Conservation (phyloP, 495 filamentous ascomycete species). For the Neurospora discreta region DNA sequence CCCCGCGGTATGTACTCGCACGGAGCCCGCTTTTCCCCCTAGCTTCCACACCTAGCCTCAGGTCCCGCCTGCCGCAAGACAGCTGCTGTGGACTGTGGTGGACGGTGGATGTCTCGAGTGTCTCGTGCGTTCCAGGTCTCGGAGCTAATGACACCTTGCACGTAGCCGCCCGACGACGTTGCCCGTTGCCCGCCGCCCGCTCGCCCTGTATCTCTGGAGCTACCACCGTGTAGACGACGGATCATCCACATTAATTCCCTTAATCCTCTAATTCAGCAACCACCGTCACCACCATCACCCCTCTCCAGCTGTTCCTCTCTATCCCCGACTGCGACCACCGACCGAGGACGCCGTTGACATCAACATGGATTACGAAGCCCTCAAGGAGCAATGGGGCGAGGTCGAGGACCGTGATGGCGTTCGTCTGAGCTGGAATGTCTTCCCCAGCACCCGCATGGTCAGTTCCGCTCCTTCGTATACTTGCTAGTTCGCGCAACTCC, state of each 20-base stretch:
- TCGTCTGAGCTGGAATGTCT: slow-evolving; percentile 97
- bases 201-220: background rate
- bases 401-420: slow-evolving; percentile 96
- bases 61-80: background rate
- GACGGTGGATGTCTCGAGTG: background rate
- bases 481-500: slow-evolving; percentile 17
- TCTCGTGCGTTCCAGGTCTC: slow-evolving; percentile 1
- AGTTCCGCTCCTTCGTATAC: slow-evolving; percentile 16
- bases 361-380: slow-evolving; percentile 44
- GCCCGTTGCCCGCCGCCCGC: background rate
- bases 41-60: background rate
- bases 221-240: background rate
- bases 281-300: background rate
- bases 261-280: background rate
- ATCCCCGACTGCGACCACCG: background rate
- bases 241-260: background rate
- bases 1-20: background rate
- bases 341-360: background rate
- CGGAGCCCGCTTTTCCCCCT: background rate
- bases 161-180: background rate
- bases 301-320: background rate
- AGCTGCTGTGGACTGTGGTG: background rate
- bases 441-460: slow-evolving; percentile 96
- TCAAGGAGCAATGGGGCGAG: slow-evolving; percentile 97
- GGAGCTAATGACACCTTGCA: slow-evolving; percentile 23